Conservation (phyloP, 257 asterid genomes). For the Solanum lignicaule region DNA sequence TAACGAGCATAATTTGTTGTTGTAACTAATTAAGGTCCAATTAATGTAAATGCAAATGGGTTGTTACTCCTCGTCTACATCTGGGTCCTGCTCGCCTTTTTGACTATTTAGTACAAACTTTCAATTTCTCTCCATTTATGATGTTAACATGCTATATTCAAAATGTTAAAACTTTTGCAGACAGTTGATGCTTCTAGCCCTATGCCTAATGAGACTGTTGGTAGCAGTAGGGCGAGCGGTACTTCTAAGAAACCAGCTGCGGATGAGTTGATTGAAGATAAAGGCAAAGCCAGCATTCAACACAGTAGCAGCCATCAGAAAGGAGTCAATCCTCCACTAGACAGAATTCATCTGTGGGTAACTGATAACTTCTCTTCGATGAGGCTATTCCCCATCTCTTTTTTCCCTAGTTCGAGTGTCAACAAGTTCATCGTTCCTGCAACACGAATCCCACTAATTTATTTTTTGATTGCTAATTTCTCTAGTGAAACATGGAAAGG, state of each 20-base stretch:
- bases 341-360: constrained; percentile 63
- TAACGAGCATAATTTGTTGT: neutral
- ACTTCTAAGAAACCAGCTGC: constrained; percentile 11
- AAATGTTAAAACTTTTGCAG: neutral
- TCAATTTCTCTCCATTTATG: neutral
- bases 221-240: neutral
- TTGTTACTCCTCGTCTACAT: neutral
- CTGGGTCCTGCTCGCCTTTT: neutral
- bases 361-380: neutral
- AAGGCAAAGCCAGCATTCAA: constrained; percentile 11
- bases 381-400: neutral
- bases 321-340: constrained; percentile 27
- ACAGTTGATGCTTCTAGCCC: neutral
- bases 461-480: neutral
- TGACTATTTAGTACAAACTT: neutral
- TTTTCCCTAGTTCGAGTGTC: neutral
- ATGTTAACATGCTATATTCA: neutral
- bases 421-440: neutral
- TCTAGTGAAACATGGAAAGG: constrained; percentile 53
- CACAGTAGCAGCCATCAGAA: constrained; percentile 16
- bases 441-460: neutral
- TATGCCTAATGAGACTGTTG: neutral
- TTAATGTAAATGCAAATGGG: neutral
- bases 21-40: neutral
- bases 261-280: constrained; percentile 12